Conservation (phyloP, 257 asterid genomes). For the Solanum stenotomum region DNA sequence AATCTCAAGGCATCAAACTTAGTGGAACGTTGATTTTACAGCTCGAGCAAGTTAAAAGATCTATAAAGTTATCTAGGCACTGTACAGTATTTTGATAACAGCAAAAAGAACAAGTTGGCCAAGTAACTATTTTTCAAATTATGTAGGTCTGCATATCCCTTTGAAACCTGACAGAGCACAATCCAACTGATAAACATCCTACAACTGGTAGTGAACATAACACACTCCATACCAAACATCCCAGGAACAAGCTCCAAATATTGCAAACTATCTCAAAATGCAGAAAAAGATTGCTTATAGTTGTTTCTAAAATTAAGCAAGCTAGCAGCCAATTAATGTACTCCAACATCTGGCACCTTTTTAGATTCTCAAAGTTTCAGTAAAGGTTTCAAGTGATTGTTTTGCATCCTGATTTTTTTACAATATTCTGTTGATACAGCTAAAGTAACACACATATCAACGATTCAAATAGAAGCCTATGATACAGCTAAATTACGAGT, state of each 20-base stretch:
- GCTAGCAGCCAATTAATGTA: background rate
- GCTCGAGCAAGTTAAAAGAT: background rate
- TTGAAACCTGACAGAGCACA: background rate
- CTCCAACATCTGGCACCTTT: background rate
- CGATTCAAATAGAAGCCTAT: background rate
- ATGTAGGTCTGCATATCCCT: background rate
- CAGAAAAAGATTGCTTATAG: background rate
- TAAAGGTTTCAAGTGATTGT: background rate
- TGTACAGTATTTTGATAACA: background rate
- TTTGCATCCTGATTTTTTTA: background rate
- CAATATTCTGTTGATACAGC: background rate
- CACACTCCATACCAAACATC: background rate
- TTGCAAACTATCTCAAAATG: background rate
- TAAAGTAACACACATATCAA: background rate
- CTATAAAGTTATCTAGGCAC: background rate
- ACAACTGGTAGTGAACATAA: background rate
- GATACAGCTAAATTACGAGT: background rate
- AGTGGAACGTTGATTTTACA: background rate
- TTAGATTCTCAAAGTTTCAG: background rate
- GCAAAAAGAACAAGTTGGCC: background rate
- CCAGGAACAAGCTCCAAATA: background rate
- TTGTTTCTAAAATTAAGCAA: background rate
- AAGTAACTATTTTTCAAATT: background rate
- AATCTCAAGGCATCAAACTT: background rate
- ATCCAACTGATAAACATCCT: background rate